These are phyloP conservation scores for Globisporangium alternatum DNA, from an alignment of 352 stramenopile species.

Conservation along the genomic window DNA sequence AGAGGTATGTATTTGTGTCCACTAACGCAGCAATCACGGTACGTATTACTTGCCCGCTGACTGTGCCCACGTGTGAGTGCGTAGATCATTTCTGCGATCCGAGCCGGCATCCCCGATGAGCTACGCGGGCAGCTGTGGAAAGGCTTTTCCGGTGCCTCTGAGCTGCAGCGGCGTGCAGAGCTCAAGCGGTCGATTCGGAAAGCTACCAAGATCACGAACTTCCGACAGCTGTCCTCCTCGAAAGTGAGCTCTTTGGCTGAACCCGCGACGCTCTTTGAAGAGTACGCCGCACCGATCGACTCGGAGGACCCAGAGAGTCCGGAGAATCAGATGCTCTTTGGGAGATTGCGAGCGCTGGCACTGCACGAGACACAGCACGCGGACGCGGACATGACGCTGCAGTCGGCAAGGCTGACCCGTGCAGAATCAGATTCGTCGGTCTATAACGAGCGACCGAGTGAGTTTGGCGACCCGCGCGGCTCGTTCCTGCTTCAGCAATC, in stretches of 20 bases:
- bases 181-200: slow-evolving; percentile 52
- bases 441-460: slow-evolving; percentile 38
- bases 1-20: slow-evolving; percentile 35
- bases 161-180: slow-evolving; percentile 59
- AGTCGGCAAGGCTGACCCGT: slow-evolving; percentile 11
- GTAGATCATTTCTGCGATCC: slow-evolving; percentile 73
- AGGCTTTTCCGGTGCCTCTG: slow-evolving; percentile 60
- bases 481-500: slow-evolving; percentile 31
- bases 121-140: slow-evolving; percentile 72
- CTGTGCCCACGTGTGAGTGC: not conserved
- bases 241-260: slow-evolving; percentile 1
- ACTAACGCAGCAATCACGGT: not conserved
- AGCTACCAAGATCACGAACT: slow-evolving; percentile 44
- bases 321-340: slow-evolving; percentile 66
- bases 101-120: slow-evolving; percentile 74
- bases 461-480: slow-evolving; percentile 22
- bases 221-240: slow-evolving; percentile 17
- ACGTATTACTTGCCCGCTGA: not conserved
- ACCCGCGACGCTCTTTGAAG: slow-evolving; percentile 39
- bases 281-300: slow-evolving; percentile 44
- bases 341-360: slow-evolving; percentile 49
- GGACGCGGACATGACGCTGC: slow-evolving; percentile 9
- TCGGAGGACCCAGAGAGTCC: slow-evolving; percentile 32
- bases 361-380: slow-evolving; percentile 35
- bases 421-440: slow-evolving; percentile 42